These are phyloP conservation scores for Candida mesenterica DNA, from an alignment of 1,139 yeast genomes.

Conservation along the genomic window DNA sequence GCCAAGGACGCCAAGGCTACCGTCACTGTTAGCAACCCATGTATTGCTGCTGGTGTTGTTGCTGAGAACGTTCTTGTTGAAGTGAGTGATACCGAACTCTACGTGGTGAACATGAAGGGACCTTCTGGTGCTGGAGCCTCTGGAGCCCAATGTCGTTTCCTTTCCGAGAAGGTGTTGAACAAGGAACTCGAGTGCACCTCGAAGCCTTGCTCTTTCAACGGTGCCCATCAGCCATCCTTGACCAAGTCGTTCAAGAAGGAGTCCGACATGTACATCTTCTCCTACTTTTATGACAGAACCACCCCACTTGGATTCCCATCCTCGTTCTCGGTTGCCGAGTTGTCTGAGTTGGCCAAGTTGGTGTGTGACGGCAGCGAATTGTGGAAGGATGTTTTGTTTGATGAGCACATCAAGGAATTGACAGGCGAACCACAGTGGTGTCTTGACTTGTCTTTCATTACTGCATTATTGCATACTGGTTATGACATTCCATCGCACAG, in stretches of 20 bases:
- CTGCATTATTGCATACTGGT: slow-evolving; percentile 87
- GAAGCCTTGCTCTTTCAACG: slow-evolving; percentile 93
- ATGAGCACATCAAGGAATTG: slow-evolving; percentile 65
- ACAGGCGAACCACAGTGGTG: slow-evolving; percentile 90
- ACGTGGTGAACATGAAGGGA: slow-evolving; percentile 72
- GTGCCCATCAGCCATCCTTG: slow-evolving; percentile 93
- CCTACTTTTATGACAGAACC: slow-evolving; percentile 92
- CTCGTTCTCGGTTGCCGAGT: slow-evolving; percentile 80
- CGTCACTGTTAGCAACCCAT: slow-evolving; percentile 65
- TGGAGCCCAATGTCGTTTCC: slow-evolving; percentile 75
- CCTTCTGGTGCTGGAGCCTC: slow-evolving; percentile 37
- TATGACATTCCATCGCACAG: slow-evolving; percentile 90
- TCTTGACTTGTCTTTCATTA: slow-evolving; percentile 84
- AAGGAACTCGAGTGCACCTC: slow-evolving; percentile 73
- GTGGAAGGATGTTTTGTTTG: slow-evolving; percentile 65
- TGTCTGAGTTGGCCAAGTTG: slow-evolving; percentile 72
- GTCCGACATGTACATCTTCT: slow-evolving; percentile 82
- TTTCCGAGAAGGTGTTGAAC: slow-evolving; percentile 80
- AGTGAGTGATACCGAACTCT: slow-evolving; percentile 44
- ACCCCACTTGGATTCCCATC: slow-evolving; percentile 93
- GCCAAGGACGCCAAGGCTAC: slow-evolving; percentile 39
- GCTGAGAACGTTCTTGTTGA: slow-evolving; percentile 59
- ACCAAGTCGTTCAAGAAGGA: slow-evolving; percentile 66
- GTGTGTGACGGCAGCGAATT: slow-evolving; percentile 81
- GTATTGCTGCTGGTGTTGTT: slow-evolving; percentile 74